Evolutionary conservation across 805 yeast genomes (phyloP).

Genomic region (Monosporozyma aerobia): DNA sequence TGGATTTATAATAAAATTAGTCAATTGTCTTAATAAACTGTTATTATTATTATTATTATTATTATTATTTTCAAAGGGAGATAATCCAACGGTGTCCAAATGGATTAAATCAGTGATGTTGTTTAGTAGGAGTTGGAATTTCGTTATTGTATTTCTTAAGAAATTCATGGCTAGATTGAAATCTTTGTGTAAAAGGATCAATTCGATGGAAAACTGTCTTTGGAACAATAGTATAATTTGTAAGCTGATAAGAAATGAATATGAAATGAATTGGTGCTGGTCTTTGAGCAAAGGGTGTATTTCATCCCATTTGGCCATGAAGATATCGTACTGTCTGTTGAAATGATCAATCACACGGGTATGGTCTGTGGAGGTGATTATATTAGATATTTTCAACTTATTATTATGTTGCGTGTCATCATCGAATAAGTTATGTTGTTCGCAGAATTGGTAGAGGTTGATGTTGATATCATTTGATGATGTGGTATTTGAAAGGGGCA

Average conservation of each 20-base stretch:
- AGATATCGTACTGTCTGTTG: not conserved
- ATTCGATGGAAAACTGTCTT: conserved; percentile 24
- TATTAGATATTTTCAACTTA: not conserved
- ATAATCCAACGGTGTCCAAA: not conserved
- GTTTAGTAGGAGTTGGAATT: conserved; percentile 4
- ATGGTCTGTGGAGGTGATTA: not conserved
- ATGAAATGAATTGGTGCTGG: not conserved
- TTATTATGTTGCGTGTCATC: not conserved
- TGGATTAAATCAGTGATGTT: not conserved
- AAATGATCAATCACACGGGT: not conserved
- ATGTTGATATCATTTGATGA: conserved; percentile 13
- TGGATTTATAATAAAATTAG: conserved; percentile 26
- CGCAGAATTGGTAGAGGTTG: not conserved
- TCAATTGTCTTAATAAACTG: conserved; percentile 21
- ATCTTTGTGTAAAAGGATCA: conserved; percentile 15
- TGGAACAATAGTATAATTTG: conserved; percentile 21
- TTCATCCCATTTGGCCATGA: not conserved
- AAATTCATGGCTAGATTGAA: conserved; percentile 16
- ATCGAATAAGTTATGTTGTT: not conserved
- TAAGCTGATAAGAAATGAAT: conserved; percentile 8
- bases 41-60: too few relatives aligned
- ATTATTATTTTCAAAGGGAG: not conserved
- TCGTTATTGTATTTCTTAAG: conserved; percentile 19
- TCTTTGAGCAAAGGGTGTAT: not conserved
- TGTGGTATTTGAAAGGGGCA: conserved; percentile 20